Base-by-base conservation (phyloP, 2,329 filamentous ascomycete genomes). In the Hypoxylon rubiginosum region DNA sequence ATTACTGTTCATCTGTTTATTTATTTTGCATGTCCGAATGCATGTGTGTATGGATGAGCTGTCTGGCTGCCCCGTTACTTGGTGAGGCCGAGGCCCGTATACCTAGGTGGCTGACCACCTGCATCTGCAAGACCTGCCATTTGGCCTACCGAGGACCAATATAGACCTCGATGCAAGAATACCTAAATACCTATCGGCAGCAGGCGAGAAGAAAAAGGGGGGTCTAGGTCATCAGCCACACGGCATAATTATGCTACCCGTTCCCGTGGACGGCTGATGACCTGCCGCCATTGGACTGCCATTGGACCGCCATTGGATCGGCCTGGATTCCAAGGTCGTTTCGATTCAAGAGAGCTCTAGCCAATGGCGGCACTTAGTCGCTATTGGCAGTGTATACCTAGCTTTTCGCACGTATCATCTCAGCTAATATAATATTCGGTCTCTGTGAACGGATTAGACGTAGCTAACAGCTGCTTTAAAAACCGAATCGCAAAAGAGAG, bases 201-300 rank as follows among this genome's bases (percentile, higher is more conserved):
- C 19, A 26, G 43, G 43, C 4, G 36, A 30, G 19, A 54, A 52
- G 39, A 52, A 17, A 32, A 28, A 55, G 51, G 39, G 46, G 57
- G 66, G 21, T 54, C 66, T 66, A 52, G 61, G 62, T 53, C 58
- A 63, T 70, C 66, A 71, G 68, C 68, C 68, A 71, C 68, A 68
- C 58, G 54, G 63, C 51, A 56, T 65, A 65, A 56, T 26, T 32
- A 8, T 46, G 4, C 13, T 43, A 19, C 36, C 43, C 57, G 52
- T 48, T 52, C 54, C 52, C 49, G 49, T 51, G 41, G 54, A 60
- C 36, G 41, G 28, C 51, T 51, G 30, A 53, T 43, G 8, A 48
- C 13, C 50, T 48, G 41, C 36, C 26, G 54, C 58, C 28, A 68
- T 64, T 70, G 62, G 68, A 48, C 36, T 24, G 43, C n/a, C n/a